Base-by-base conservation (phyloP, 1,139 yeast genomes). In the Kodamaea suecica region DNA sequence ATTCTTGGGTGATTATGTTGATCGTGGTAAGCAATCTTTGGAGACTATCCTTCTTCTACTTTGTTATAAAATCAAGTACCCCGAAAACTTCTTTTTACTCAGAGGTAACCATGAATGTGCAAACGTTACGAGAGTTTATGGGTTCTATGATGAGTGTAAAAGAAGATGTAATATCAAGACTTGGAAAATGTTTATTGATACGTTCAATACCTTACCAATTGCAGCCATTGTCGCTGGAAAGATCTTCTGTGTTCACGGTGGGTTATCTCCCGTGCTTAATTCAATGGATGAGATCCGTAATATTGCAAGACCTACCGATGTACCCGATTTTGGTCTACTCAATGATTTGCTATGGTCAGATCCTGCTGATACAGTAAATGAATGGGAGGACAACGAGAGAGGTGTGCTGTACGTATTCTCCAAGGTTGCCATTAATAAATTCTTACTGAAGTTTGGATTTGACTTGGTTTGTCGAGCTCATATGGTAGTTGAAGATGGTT, bases 401-500 rank as follows among this genome's bases (percentile, higher is more conserved):
- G 98, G 98, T 11, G 97, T 92, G 3, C 82, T 94, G n/a, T 92
- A 88, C 60, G 94, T 96, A 63, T 92, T 88, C 59, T 85, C 88
- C 47, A 86, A 83, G 60, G 87, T 86, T 29, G 96, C 97, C 20
- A 88, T 92, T 47, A 87, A 88, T 63, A 88, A 90, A 60, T 92
- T 92, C 55, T 65, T 92, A 37, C 74, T 81, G 42, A 81, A 85
- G 50, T 92, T 90, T 56, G 94, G 92, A 23, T 88, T 92, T 59
- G 97, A 92, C 63, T 72, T 92, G 47, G 96, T 92, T 28, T 92
- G 96, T 58, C 76, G 98, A 48, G 97, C 97, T 12, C 97, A 92
- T 63, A 90, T 92, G 97, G 97, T 92, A 45, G 97, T 92, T 17
- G 97, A 92, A 56, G 98, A 92, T 57, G 98, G 98, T 2, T 92